These are phyloP conservation scores for Entophlyctis helioformis DNA, from an alignment of 192 early-diverging fungal species.

Conservation along the genomic window DNA sequence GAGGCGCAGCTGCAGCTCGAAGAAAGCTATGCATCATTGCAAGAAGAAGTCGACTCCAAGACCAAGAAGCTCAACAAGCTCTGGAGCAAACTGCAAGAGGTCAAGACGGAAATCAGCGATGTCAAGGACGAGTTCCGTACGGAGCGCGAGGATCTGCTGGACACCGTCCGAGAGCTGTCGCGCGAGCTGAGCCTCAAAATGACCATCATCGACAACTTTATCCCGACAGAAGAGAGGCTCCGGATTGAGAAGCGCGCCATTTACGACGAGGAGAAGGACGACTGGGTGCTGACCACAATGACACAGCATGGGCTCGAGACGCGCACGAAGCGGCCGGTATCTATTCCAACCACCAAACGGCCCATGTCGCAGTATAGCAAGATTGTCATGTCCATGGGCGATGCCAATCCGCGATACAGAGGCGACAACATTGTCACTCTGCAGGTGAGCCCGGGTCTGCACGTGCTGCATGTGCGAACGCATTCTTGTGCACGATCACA, in stretches of 20 bases:
- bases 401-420: constrained; percentile 22
- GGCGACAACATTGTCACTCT: constrained; percentile 36
- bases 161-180: constrained; percentile 46
- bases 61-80: constrained; percentile 51
- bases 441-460: constrained; percentile 16
- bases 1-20: constrained; percentile 48
- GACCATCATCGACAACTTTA: constrained; percentile 45
- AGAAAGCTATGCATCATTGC: constrained; percentile 44
- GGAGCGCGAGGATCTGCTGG: constrained; percentile 45
- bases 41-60: constrained; percentile 54
- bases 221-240: constrained; percentile 34
- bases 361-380: constrained; percentile 39
- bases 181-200: constrained; percentile 41
- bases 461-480: too few relatives aligned
- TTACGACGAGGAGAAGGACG: constrained; percentile 42
- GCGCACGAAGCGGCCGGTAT: constrained; percentile 25
- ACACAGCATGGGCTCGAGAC: constrained; percentile 21
- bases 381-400: constrained; percentile 26
- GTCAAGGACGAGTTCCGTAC: constrained; percentile 46
- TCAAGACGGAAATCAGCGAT: constrained; percentile 44
- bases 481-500: too few relatives aligned
- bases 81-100: constrained; percentile 35
- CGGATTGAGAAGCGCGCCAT: constrained; percentile 35
- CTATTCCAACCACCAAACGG: constrained; percentile 15
- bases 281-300: constrained; percentile 31